These are phyloP conservation scores for Somion occarium DNA, from an alignment of 1,284 basidiomycete genomes.

Conservation along the genomic window DNA sequence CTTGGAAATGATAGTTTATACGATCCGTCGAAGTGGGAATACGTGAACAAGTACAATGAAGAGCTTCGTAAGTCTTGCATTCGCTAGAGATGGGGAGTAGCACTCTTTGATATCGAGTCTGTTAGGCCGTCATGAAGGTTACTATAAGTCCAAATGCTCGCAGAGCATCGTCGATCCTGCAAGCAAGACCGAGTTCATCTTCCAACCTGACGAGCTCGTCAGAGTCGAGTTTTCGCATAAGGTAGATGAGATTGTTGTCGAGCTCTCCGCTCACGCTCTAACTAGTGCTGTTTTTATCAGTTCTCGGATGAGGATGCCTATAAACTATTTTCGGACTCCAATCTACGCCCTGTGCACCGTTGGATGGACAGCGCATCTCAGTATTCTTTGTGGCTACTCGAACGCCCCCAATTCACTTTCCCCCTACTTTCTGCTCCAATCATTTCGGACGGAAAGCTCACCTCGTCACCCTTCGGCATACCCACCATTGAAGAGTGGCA, in stretches of 20 bases:
- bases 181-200: conserved; percentile 39
- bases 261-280: conserved; percentile 3
- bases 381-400: conserved; percentile 90
- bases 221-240: conserved; percentile 90
- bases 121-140: conserved; percentile 83
- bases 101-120: neutral
- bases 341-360: conserved; percentile 81
- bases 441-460: conserved; percentile 19
- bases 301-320: conserved; percentile 78
- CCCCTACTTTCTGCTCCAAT: conserved; percentile 39
- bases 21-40: conserved; percentile 74
- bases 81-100: neutral
- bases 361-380: conserved; percentile 77
- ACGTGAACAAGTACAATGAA: conserved; percentile 77
- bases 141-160: conserved; percentile 64
- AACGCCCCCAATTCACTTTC: conserved; percentile 81
- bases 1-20: conserved; percentile 64
- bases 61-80: conserved; percentile 48
- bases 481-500: conserved; percentile 81
- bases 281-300: conserved; percentile 35
- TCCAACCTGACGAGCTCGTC: conserved; percentile 72
- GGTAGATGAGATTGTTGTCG: conserved; percentile 37
- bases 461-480: conserved; percentile 52
- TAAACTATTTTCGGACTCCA: conserved; percentile 70
- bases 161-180: conserved; percentile 59